These are phyloP conservation scores for Fraxinus americana DNA, from an alignment of 257 asterid species.

Conservation along the genomic window DNA sequence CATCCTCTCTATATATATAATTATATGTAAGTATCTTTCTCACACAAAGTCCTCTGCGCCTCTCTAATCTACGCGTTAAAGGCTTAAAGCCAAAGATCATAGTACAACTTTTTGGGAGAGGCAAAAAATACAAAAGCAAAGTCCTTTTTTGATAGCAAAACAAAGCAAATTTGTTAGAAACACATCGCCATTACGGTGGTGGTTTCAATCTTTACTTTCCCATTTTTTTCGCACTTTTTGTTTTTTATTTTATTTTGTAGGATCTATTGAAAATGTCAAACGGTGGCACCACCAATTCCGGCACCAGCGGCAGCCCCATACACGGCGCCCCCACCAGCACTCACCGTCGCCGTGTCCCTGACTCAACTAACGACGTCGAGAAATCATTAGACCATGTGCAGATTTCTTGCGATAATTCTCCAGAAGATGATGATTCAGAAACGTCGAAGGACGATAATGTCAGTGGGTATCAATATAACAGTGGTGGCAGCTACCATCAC, in stretches of 20 bases:
- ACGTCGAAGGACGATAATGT: slow-evolving; percentile 13
- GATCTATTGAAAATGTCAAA: slow-evolving; percentile 44
- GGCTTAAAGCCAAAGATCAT: slow-evolving; percentile 32
- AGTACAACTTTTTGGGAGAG: neutral
- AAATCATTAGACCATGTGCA: slow-evolving; percentile 38
- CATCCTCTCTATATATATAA: neutral
- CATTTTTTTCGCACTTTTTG: slow-evolving; percentile 7
- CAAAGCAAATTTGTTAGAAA: neutral
- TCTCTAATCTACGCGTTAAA: slow-evolving; percentile 1
- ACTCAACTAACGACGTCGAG: slow-evolving; percentile 40
- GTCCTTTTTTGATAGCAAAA: too few species aligned
- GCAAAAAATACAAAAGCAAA: neutral
- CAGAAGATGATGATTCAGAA: slow-evolving; percentile 38
- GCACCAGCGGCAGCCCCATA: slow-evolving; percentile 35
- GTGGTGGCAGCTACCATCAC: slow-evolving; percentile 5
- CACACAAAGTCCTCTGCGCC: neutral
- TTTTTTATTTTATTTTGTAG: neutral
- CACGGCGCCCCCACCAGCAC: slow-evolving; percentile 44
- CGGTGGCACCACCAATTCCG: slow-evolving; percentile 48
- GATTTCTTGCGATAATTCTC: slow-evolving; percentile 27
- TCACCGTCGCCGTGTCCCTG: slow-evolving; percentile 76
- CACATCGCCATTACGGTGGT: slow-evolving; percentile 31
- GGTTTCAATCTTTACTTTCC: slow-evolving; percentile 34
- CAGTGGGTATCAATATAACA: neutral
- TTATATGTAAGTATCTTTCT: neutral